Conservation (phyloP, 1,139 yeast species). For the Candida tropicalis region DNA sequence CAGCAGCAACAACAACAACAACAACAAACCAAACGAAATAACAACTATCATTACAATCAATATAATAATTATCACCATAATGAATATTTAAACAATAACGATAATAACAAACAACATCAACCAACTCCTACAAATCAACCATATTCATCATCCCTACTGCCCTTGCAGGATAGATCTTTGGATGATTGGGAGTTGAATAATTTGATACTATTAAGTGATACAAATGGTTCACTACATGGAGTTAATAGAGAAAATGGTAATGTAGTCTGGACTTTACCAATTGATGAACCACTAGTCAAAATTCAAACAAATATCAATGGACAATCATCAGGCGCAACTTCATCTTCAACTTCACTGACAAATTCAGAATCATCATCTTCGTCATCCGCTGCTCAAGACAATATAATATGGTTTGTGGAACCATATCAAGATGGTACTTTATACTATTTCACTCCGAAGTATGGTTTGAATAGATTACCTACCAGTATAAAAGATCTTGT, state of each 20-base stretch:
- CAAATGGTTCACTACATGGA: constrained; percentile 89
- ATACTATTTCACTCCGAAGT: constrained; percentile 79
- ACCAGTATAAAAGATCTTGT: constrained; percentile 80
- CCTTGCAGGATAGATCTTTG: constrained; percentile 43
- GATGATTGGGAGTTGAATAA: constrained; percentile 63
- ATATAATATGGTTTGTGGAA: constrained; percentile 78
- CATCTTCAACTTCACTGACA: constrained; percentile 14
- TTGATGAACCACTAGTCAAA: constrained; percentile 53
- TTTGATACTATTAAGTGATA: constrained; percentile 71
- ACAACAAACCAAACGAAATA: neutral
- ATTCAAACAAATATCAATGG: constrained; percentile 33
- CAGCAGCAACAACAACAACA: constrained; percentile 13
- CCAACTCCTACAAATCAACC: constrained; percentile 7
- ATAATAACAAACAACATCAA: constrained; percentile 4
- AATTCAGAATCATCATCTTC: constrained; percentile 14
- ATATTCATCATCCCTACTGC: constrained; percentile 23
- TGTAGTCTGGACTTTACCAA: constrained; percentile 73
- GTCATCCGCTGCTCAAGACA: constrained; percentile 19
- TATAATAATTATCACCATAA: constrained; percentile 13
- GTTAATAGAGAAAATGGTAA: constrained; percentile 77
- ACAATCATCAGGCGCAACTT: too few relatives aligned
- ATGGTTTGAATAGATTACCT: constrained; percentile 81
- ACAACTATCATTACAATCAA: constrained; percentile 8
- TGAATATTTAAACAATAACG: constrained; percentile 11
- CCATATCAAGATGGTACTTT: constrained; percentile 86